Conservation (phyloP, 2,329 filamentous ascomycete genomes). For the Ophidiomyces ophidiicola region DNA sequence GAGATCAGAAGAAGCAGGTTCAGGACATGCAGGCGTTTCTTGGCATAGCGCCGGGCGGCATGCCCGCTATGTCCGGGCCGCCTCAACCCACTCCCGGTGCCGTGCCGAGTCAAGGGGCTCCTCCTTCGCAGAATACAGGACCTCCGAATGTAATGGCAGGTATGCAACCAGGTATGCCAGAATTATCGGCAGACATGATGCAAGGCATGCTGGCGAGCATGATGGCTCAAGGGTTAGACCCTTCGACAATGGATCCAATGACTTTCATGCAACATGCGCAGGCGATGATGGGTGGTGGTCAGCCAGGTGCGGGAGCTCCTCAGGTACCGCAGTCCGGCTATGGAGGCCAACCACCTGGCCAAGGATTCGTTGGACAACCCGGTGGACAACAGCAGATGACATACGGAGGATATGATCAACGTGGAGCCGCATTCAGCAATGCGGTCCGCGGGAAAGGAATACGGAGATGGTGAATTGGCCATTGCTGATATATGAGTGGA, state of each 20-base stretch:
- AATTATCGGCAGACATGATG: constrained; percentile 45
- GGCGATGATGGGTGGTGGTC: constrained; percentile 36
- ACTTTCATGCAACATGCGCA: constrained; percentile 44
- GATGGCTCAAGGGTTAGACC: constrained; percentile 43
- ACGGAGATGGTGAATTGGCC: constrained; percentile 26
- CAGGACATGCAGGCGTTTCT: constrained; percentile 51
- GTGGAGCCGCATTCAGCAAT: constrained; percentile 27
- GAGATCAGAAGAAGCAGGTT: constrained; percentile 62
- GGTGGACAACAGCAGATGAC: constrained; percentile 32
- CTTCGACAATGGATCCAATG: constrained; percentile 42
- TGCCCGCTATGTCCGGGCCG: constrained; percentile 36
- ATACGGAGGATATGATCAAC: constrained; percentile 32
- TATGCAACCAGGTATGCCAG: constrained; percentile 41
- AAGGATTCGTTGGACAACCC: constrained; percentile 26
- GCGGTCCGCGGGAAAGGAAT: constrained; percentile 25
- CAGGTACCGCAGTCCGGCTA: constrained; percentile 28
- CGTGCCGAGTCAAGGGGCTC: constrained; percentile 17
- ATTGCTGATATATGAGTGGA: neutral
- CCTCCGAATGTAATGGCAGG: constrained; percentile 25
- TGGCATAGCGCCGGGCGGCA: constrained; percentile 30
- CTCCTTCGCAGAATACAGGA: constrained; percentile 12
- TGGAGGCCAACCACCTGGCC: constrained; percentile 24
- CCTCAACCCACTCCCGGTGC: constrained; percentile 22
- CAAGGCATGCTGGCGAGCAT: constrained; percentile 46
- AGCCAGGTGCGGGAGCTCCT: constrained; percentile 29